Percentiles rank a stretch among this genome's conserved stretches.
Evolutionary conservation across 768 basidiomycete genomes (phyloP).

Genomic region (Panellus pusillus): DNA sequence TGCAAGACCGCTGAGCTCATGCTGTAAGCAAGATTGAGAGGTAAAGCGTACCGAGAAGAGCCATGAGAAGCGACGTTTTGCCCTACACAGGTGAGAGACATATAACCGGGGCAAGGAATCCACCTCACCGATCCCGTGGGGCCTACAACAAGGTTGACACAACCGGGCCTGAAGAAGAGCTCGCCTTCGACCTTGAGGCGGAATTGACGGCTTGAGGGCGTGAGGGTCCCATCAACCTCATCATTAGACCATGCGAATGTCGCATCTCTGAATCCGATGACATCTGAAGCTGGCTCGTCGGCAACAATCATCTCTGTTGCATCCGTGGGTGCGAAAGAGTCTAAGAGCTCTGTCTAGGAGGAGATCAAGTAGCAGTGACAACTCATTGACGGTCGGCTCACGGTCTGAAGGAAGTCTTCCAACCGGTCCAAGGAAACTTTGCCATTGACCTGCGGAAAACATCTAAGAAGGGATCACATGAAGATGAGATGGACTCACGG

Average conservation of each 20-base stretch:
- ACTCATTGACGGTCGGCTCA: neutral
- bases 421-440: slow-evolving; percentile 67
- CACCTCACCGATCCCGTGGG: slow-evolving; percentile 28
- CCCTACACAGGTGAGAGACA: slow-evolving; percentile 20
- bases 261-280: slow-evolving; percentile 19
- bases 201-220: slow-evolving; percentile 34
- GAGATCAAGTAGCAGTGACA: neutral
- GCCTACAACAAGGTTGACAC: slow-evolving; percentile 43
- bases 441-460: slow-evolving; percentile 29
- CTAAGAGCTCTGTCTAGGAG: slow-evolving; percentile 10
- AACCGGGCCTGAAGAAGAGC: slow-evolving; percentile 40
- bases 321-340: neutral
- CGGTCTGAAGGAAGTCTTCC: slow-evolving; percentile 34
- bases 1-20: neutral
- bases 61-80: slow-evolving; percentile 49
- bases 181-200: slow-evolving; percentile 40
- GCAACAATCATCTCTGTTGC: neutral
- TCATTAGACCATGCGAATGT: slow-evolving; percentile 17
- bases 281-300: neutral
- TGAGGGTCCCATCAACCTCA: slow-evolving; percentile 19
- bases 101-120: too few species aligned
- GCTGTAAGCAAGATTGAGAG: neutral
- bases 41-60: slow-evolving; percentile 33
- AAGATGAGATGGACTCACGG: too few species aligned
- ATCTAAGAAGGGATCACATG: too few species aligned